Evolutionary conservation across 2,329 filamentous ascomycete genomes (phyloP).

Genomic region (Pseudogymnoascus sp.): DNA sequence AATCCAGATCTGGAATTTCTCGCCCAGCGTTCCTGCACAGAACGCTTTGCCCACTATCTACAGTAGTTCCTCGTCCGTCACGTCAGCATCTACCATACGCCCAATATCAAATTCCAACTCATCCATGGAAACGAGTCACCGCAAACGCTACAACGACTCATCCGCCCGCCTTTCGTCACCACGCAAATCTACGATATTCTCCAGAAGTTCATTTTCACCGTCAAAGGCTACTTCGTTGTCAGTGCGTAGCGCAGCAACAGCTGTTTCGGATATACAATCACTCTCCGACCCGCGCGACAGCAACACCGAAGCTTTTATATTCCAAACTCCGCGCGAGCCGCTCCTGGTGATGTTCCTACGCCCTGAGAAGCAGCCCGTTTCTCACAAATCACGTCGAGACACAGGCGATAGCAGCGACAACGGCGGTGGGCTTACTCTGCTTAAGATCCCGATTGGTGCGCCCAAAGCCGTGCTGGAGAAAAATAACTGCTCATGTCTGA

Average conservation of each 20-base stretch:
- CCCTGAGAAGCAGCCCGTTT: background rate
- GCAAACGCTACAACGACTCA: background rate
- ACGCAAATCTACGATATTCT: background rate
- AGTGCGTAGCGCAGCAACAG: background rate
- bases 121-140: background rate
- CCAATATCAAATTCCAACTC: background rate
- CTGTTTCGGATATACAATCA: background rate
- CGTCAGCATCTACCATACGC: background rate
- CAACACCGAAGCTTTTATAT: conserved; percentile 5
- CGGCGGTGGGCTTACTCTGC: background rate
- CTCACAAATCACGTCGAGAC: background rate
- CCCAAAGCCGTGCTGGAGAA: background rate
- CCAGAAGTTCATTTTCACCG: background rate
- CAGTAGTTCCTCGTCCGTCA: background rate
- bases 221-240: background rate
- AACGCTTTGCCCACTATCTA: background rate
- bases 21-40: background rate
- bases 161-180: background rate
- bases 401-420: background rate
- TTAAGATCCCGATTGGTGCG: background rate
- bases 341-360: conserved; percentile 9
- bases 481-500: background rate
- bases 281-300: background rate
- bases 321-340: conserved; percentile 4
- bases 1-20: conserved; percentile 7